Conservation (phyloP, 2,329 filamentous ascomycete genomes). For the Monosporascus sp. region DNA sequence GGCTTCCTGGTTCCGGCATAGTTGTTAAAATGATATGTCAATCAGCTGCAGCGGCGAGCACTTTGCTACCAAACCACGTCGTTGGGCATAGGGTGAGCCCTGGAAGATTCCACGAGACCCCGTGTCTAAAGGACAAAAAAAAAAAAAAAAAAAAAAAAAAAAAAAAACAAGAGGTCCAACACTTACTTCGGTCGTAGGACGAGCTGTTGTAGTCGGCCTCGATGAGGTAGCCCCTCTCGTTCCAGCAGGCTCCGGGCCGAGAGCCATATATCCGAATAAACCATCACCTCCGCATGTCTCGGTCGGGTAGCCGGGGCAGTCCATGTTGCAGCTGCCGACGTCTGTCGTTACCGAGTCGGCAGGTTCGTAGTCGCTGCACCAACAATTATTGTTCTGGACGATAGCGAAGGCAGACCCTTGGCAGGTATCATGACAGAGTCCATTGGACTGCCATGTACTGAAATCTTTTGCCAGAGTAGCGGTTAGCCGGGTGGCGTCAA, state of each 20-base stretch:
- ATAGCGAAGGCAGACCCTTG: constrained; percentile 61
- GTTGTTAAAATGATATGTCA: constrained; percentile 22
- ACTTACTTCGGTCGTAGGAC: constrained; percentile 22
- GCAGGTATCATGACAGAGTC: constrained; percentile 61
- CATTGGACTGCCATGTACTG: constrained; percentile 62
- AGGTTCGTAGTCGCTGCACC: constrained; percentile 69
- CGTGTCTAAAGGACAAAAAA: constrained; percentile 6
- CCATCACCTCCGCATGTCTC: constrained; percentile 61
- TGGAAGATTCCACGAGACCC: constrained; percentile 10
- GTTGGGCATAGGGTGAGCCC: background rate
- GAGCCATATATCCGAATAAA: constrained; percentile 61
- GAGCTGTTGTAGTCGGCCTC: constrained; percentile 12
- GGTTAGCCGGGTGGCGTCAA: constrained; percentile 6
- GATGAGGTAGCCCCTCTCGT: constrained; percentile 37
- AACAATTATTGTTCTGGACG: constrained; percentile 60
- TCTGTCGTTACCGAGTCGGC: constrained; percentile 34
- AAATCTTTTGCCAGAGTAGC: constrained; percentile 33
- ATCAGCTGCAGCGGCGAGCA: background rate
- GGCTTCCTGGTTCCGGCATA: constrained; percentile 21
- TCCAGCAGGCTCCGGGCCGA: constrained; percentile 50
- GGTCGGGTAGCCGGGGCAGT: constrained; percentile 63
- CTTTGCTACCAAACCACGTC: background rate
- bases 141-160: constrained; percentile 16
- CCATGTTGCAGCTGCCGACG: constrained; percentile 43
- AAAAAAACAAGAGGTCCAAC: constrained; percentile 12